Evolutionary conservation across 176 grass and related monocot genomes (phyloP).

Genomic region (Aegilops bicornis): DNA sequence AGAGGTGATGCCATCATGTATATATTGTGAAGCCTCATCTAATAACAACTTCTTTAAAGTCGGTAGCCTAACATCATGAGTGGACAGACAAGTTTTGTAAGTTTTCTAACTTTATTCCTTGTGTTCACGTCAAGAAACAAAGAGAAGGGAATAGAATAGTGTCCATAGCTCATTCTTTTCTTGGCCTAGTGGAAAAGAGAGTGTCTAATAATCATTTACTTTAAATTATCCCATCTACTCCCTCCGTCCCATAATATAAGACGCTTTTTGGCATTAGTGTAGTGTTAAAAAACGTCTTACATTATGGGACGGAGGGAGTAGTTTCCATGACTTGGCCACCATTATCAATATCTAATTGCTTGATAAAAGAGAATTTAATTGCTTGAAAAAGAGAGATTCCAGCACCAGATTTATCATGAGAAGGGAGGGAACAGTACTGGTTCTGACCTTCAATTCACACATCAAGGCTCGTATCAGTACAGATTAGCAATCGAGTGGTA

Average conservation of each 20-base stretch:
- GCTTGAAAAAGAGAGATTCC: not conserved
- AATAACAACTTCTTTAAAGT: not conserved
- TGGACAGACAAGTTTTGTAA: not conserved
- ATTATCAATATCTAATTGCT: not conserved
- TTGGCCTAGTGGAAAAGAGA: not conserved
- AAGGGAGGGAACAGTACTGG: not conserved
- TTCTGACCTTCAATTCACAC: not conserved
- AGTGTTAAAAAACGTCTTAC: too few relatives aligned
- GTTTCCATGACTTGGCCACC: not conserved
- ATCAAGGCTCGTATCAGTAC: not conserved
- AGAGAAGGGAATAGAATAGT: not conserved
- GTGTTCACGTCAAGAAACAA: constrained; percentile 31
- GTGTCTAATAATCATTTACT: not conserved
- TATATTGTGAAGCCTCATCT: not conserved
- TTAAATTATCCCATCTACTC: not conserved
- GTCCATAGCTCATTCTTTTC: not conserved
- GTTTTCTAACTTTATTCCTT: constrained; percentile 16
- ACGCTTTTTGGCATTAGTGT: too few relatives aligned
- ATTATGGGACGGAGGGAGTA: too few relatives aligned
- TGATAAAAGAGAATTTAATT: not conserved
- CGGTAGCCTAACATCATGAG: constrained; percentile 20
- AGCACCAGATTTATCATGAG: not conserved
- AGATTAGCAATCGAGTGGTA: not conserved
- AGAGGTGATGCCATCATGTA: not conserved
- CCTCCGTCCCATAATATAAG: too few relatives aligned